Base-by-base conservation (phyloP, 78 protist genomes). In the Bodo saltans region DNA sequence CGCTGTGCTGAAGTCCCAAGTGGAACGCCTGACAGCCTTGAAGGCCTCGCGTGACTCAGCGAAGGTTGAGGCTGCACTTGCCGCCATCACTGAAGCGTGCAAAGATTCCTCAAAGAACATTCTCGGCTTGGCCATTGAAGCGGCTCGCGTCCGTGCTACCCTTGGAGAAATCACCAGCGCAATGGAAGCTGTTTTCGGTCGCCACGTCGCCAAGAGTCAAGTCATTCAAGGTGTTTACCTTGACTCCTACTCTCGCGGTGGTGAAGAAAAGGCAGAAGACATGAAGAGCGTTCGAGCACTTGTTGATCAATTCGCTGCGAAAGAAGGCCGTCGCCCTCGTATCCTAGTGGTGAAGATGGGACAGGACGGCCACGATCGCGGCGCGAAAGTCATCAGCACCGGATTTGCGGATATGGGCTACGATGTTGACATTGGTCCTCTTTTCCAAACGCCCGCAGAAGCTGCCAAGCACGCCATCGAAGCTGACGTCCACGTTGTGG, bases 311-410 rank as follows among this genome's bases (percentile, higher is more conserved):
- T 95, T 95, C 79, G 83, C 72, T 0, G 81, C 84, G 72, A 42
- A 73, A 0, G 83, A 90, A 28, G 98, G 98, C 39, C 82, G 98
- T 12, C 94, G 96, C 67, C 98, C 98, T 29, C 88, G 98, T 25
- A 92, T 96, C 32, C 81, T 96, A 25, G 88, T 96, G 17, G 97
- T 96, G 12, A 95, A 97, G 84, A 92, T 97, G 95, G 99, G 99
- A 53, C 96, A 95, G 87, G 99, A 97, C 60, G 99, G 99, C 3
- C 99, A 97, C 83, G 99, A 97, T 71, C 85, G 99, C 21, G 99
- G 99, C 40, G 98, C 97, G 27, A 95, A 95, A 78, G 99, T 95
- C 35, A 86, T 97, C 41, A 97, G 98, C 30, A 88, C 94, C n/a
- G 97, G 95, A 21, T 95, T 97, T 80, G 93, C 98, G 26, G 98